A percentile compares a stretch with the other conserved stretches of the same genome.
phyloP scores from a whole-genome alignment of 345 rosid genomes.

The Citrus trifoliata region DNA sequence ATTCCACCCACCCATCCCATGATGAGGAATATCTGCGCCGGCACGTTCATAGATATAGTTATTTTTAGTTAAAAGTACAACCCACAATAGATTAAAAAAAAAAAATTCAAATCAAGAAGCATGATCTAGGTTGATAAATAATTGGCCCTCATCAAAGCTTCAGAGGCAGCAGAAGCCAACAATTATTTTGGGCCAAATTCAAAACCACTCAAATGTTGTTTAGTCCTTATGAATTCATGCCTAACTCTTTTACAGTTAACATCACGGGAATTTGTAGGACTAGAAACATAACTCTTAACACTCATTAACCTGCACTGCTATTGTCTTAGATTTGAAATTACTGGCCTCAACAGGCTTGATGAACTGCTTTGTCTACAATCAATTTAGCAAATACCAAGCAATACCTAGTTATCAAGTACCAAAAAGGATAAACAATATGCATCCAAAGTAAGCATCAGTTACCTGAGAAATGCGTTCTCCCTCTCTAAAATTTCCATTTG shows the following conservation, averaged over 20 bases:
- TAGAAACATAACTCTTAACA: too few species aligned
- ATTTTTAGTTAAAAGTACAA: background rate
- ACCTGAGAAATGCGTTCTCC: slow-evolving; percentile 44
- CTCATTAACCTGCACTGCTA: background rate
- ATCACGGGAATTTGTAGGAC: background rate
- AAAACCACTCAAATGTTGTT: background rate
- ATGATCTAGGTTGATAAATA: background rate
- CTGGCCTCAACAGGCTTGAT: background rate
- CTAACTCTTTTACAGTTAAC: background rate
- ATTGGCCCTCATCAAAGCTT: background rate
- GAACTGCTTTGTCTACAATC: background rate
- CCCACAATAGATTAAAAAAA: background rate
- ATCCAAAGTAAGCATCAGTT: background rate
- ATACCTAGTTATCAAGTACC: background rate
- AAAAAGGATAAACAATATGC: background rate
- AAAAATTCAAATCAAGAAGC: background rate
- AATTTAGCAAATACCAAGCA: background rate
- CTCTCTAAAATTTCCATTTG: slow-evolving; percentile 31
- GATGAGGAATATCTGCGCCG: background rate
- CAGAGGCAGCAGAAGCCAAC: background rate
- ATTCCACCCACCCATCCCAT: background rate
- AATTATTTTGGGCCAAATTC: background rate
- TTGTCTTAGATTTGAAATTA: background rate
- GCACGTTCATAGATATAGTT: background rate
- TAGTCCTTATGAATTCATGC: background rate